Base-by-base conservation (phyloP, 2,329 filamentous ascomycete species). In the Phialocephala sp. region DNA sequence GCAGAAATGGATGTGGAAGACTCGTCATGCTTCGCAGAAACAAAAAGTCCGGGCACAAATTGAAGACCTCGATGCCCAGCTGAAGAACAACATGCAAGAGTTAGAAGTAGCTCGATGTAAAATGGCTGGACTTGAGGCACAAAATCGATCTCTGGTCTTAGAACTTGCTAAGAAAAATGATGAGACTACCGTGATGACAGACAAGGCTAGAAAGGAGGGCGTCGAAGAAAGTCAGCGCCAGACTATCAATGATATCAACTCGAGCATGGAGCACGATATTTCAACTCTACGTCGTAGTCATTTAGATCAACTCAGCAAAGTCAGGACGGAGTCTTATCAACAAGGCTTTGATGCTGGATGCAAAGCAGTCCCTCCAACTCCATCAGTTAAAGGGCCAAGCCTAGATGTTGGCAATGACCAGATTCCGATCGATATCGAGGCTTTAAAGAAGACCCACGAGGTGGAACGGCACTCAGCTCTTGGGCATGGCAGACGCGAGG, bases 241-340 rank as follows among this genome's bases (percentile, higher is more conserved):
- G 39, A 45, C 64, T 20, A 52, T 66, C 27, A 27, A 63, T 45
- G 64, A 66, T 52, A 32, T 63, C 8, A 35, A 59, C n/a, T 18
- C n/a, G 1, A 32, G 22, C 36, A 60, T 60, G 45, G 61, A 66
- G 24, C 41, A 37, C 27, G 61, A 63, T 27, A 36, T 35, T 24
- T 35, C 22, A n/a, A 32, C 58, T 6, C 52, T 63, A 0, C 47
- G 54, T 5, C 47, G 56, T 20, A 60, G 39, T 41, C 57, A 66
- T 12, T 32, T 63, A 6, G 56, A 63, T 24, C 60, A 63, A 22
- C 24, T 66, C 8, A 24, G 36, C 50, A 56, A 63, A 27, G 60
- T 60, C 14, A 60, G 60, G 32, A 32, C 55, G 2, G 60, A 63
- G 11, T 62, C 64, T 1, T 66, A 66, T 37, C 15, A 63, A 35